phyloP scores from a whole-genome alignment of 768 basidiomycete species.

The Mrakia gelida region DNA sequence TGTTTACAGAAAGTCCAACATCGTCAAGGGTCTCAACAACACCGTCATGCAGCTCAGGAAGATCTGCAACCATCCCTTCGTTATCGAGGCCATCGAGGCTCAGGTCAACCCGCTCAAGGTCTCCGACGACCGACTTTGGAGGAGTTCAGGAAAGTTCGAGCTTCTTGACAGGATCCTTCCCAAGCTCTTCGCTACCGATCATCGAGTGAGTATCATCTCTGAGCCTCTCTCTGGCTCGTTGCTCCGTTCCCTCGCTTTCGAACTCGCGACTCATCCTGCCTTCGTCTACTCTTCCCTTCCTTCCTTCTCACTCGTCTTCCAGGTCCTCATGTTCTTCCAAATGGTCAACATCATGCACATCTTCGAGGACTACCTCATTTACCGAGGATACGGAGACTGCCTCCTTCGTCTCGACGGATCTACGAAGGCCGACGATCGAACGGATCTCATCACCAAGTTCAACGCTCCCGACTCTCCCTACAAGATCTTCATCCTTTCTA shows the following conservation, averaged over 20 bases:
- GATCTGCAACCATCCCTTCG: slow-evolving; percentile 95
- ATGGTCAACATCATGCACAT: slow-evolving; percentile 99
- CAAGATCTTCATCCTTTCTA: slow-evolving; percentile 89
- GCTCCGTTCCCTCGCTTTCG: too few species aligned
- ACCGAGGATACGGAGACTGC: slow-evolving; percentile 64
- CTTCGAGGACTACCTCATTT: slow-evolving; percentile 90
- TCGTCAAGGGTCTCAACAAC: slow-evolving; percentile 81
- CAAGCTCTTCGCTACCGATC: slow-evolving; percentile 86
- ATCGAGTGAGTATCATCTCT: slow-evolving; percentile 58
- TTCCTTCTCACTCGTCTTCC: background rate
- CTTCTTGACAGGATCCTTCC: slow-evolving; percentile 84
- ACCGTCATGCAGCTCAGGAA: slow-evolving; percentile 97
- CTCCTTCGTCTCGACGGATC: slow-evolving; percentile 92
- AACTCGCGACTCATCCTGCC: background rate
- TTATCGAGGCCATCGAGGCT: slow-evolving; percentile 92
- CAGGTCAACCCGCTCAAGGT: slow-evolving; percentile 77
- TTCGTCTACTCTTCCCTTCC: background rate
- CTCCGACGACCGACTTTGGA: slow-evolving; percentile 77
- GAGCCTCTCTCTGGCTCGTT: too few species aligned
- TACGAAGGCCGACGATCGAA: slow-evolving; percentile 80
- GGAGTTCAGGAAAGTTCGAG: slow-evolving; percentile 90
- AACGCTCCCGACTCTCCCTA: slow-evolving; percentile 84
- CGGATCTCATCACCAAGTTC: slow-evolving; percentile 71
- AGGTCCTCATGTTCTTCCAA: slow-evolving; percentile 99
- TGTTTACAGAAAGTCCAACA: slow-evolving; percentile 15